Evolutionary conservation across 78 protist genomes (phyloP), one percentile per base, ranked within the genome.

Genomic region (Dictyostelium purpureum): DNA sequence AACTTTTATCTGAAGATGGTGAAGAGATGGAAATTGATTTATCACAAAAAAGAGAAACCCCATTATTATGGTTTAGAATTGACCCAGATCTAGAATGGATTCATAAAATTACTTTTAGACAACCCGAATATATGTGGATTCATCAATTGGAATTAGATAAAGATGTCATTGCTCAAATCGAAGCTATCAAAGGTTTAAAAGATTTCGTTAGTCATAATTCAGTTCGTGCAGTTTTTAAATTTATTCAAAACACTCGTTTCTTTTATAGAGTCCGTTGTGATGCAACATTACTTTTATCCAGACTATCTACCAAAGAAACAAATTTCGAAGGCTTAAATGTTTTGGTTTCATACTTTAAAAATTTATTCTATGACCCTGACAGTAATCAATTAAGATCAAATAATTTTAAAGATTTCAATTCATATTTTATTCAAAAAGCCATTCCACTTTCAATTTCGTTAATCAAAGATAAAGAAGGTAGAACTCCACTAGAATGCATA

Each of bases 1-100:
- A 74, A 37, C 38, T 82, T 31, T 26, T 79, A 12, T 31, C 89
- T 0, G 88, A 71, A 6, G 92, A 79, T 56, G 87, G 82, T 19
- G 88, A 79, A n/a, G 90, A 77, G 59, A 79, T 70, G 77, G 89
- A 67, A 31, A 75, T 73, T 63, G 88, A 75, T 75, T 28, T 81
- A 7, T 73, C 87, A 49, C 88, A 66, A 28, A 79, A 91, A 31
- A 51, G 90, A 40, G 96, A 87, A 21, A 88, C 94, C 18, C 96
- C 96, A 14, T 35, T 94, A 10, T 51, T 82, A 4, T 89, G 95
- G 95, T 38, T 94, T 42, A 47, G 96, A 7, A 77, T 94, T 51
- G 96, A 94, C 76, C 96, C 96, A 38, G 96, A 94, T 10, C 19
- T 90, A 10, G 95, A 82, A 47, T 81, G 90, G 89, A 57, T 94